Evolutionary conservation across 495 filamentous ascomycete genomes (phyloP).

Genomic region (Margaritispora aquatica): DNA sequence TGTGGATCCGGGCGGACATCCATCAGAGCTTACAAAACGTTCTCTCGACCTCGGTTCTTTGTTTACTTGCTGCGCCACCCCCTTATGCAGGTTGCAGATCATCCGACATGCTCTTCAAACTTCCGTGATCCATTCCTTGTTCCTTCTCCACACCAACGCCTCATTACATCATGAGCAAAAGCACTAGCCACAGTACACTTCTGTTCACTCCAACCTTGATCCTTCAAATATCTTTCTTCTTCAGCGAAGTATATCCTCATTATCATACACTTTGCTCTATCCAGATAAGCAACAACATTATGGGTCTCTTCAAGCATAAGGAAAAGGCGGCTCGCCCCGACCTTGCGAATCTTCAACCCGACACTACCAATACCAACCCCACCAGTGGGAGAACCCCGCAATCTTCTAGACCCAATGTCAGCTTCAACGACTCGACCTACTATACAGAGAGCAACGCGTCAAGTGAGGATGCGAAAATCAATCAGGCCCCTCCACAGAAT

Average conservation of each 20-base stretch:
- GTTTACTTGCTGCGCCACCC: background rate
- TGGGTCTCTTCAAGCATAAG: slow-evolving; percentile 6
- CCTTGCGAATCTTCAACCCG: background rate
- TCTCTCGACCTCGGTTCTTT: no score
- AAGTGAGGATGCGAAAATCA: background rate
- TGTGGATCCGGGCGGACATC: no score
- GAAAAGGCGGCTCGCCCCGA: slow-evolving; percentile 5
- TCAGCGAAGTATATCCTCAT: background rate
- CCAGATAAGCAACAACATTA: background rate
- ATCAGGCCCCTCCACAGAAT: slow-evolving; percentile 6
- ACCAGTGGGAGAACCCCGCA: background rate
- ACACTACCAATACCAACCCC: no score
- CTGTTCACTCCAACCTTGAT: background rate
- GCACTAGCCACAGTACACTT: background rate
- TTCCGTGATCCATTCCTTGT: background rate
- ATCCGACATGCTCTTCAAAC: no score
- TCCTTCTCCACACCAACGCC: background rate
- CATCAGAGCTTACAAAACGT: no score
- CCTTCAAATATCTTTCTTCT: background rate
- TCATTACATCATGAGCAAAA: background rate
- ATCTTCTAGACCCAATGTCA: slow-evolving; percentile 7
- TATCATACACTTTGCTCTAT: background rate
- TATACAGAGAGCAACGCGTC: slow-evolving; percentile 14
- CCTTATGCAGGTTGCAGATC: background rate
- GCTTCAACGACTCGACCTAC: slow-evolving; percentile 16